Conservation (phyloP, 352 stramenopile species). For the Halophytophthora polymorphica region DNA sequence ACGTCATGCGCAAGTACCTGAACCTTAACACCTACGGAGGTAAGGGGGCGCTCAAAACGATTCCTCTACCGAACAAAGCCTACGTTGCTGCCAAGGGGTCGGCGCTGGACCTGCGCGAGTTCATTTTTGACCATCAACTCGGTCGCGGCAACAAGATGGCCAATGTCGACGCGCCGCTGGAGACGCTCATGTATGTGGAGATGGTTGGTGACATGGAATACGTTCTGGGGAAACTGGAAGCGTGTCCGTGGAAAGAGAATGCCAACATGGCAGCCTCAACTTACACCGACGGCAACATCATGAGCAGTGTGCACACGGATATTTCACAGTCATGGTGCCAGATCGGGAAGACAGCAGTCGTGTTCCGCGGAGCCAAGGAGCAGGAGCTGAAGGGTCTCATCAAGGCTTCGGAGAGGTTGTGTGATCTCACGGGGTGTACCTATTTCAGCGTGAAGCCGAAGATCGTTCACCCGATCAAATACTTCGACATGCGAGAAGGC, state of each 20-base stretch:
- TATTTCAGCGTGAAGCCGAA: conserved; percentile 34
- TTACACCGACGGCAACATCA: background rate
- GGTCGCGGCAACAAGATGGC: conserved; percentile 41
- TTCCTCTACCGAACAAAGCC: conserved; percentile 16
- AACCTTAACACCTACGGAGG: conserved; percentile 45
- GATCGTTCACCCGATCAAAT: conserved; percentile 29
- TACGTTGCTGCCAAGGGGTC: conserved; percentile 25
- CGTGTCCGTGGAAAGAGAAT: conserved; percentile 6
- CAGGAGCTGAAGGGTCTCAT: conserved; percentile 26
- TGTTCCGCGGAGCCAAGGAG: conserved; percentile 31
- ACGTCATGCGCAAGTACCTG: conserved; percentile 45
- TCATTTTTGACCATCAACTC: conserved; percentile 37
- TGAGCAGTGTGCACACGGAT: too few species aligned
- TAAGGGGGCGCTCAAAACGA: conserved; percentile 16
- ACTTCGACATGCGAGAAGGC: conserved; percentile 40
- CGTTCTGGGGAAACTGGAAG: conserved; percentile 19
- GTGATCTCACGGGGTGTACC: conserved; percentile 26
- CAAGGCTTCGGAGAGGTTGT: conserved; percentile 23
- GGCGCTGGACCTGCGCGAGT: conserved; percentile 31
- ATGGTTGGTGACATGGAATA: conserved; percentile 27
- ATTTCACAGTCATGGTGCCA: conserved; percentile 25
- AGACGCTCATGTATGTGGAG: conserved; percentile 36
- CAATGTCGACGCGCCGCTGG: conserved; percentile 23
- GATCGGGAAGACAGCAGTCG: conserved; percentile 25
- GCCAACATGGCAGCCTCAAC: background rate